Evolutionary conservation across 1,284 basidiomycete species (phyloP).

Genomic region (Naganishia liquefaciens): DNA sequence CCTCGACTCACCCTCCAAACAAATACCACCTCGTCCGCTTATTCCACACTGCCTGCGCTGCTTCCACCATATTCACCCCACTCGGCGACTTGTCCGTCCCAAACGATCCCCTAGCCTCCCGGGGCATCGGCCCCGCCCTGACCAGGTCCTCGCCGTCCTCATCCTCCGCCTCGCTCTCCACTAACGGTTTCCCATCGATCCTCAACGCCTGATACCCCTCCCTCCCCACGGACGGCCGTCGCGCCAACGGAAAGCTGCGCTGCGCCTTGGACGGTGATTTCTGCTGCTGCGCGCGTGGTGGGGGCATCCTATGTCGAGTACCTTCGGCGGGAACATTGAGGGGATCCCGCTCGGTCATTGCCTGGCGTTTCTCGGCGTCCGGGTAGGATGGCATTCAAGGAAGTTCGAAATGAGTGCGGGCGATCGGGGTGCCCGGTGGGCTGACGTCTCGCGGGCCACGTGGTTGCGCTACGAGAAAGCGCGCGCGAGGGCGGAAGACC

Average conservation of each 20-base stretch:
- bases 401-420: background rate
- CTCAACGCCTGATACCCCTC: conserved; percentile 25
- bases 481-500: background rate
- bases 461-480: conserved; percentile 2
- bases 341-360: conserved; percentile 27
- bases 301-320: conserved; percentile 24
- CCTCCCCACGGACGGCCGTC: conserved; percentile 8
- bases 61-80: conserved; percentile 49
- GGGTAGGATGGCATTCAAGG: background rate
- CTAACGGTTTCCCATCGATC: conserved; percentile 7
- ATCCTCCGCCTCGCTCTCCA: background rate
- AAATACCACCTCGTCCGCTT: conserved; percentile 61
- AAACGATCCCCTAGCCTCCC: conserved; percentile 4
- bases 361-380: conserved; percentile 7
- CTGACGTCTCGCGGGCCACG: background rate
- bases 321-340: conserved; percentile 25
- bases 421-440: background rate
- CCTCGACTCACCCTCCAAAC: conserved; percentile 60
- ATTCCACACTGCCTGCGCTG: conserved; percentile 49
- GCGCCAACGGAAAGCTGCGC: conserved; percentile 16
- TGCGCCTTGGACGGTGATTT: conserved; percentile 6
- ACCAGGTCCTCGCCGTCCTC: background rate
- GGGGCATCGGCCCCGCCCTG: background rate
- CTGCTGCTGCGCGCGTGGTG: background rate
- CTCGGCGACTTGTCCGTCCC: conserved; percentile 16